Evolutionary conservation across 345 rosid species (phyloP), one percentile per base, ranked within the genome.

Genomic region (Brassica incana): DNA sequence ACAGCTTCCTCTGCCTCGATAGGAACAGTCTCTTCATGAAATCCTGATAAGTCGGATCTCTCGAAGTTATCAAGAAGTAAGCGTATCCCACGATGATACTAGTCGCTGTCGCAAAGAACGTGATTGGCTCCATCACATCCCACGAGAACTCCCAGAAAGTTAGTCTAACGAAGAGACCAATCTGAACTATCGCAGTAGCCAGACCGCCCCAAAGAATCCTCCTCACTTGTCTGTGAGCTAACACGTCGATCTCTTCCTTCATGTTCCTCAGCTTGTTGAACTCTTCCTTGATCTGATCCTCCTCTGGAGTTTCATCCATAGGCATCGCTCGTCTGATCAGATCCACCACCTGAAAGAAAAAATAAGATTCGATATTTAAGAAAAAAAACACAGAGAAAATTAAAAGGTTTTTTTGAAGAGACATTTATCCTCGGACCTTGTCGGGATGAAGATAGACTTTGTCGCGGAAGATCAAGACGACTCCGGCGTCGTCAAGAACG

Each of bases 1-100:
- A 73, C 84, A 95, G 73, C 76, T 88, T 91, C 75, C 88, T 88
- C 83, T 95, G 99, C 85, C 98, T 90, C 0, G 90, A 87, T 10
- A 93, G 84, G 73, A 93, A 95, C 5, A 95, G 85, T 78, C 98
- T 91, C 89, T 95, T 93, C 98, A 90, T 84, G 20, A 95, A 81
- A 89, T 95, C 99, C 78, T 92, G 97, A 78, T 95, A 95, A 8
- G 91, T 54, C 60, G 60, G 60, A 54, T 54, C 60, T 6, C 60
- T 54, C 60, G 60, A 54, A 54, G 60, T 54, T 78, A 88, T 77
- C 76, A 95, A 76, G 84, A 95, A 95, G 83, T 92, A 95, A 54
- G 94, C 98, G 73, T 93, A 95, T 76, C 98, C 99, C 5, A 91
- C 67, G 1, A 95, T 87, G 23, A 95, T 69, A 54, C 97, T 88